These are phyloP conservation scores for Neophaeococcomyces mojaviensis DNA, from an alignment of 2,329 filamentous ascomycete genomes.

Conservation along the genomic window DNA sequence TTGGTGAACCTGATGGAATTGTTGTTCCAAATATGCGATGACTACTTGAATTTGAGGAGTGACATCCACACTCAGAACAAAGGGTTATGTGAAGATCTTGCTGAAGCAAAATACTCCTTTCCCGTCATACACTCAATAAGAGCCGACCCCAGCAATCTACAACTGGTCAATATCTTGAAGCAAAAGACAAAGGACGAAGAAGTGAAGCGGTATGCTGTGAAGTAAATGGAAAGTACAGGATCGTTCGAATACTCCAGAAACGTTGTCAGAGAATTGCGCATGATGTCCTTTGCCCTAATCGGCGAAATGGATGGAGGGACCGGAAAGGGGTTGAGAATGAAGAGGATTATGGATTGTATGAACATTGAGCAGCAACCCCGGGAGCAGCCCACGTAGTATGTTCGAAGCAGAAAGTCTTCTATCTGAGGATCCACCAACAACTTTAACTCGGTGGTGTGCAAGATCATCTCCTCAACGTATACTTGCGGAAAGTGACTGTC, in stretches of 20 bases:
- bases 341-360: slow-evolving; percentile 63
- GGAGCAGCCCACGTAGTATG: not conserved
- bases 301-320: slow-evolving; percentile 53
- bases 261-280: slow-evolving; percentile 57
- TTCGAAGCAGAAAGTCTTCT: no score
- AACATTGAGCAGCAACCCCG: slow-evolving; percentile 1
- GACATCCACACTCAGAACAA: slow-evolving; percentile 79
- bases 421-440: no score
- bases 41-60: slow-evolving; percentile 77
- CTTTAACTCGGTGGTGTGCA: no score
- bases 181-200: slow-evolving; percentile 81
- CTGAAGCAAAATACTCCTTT: slow-evolving; percentile 95
- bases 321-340: slow-evolving; percentile 51
- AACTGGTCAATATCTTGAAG: slow-evolving; percentile 85
- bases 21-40: slow-evolving; percentile 48
- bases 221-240: slow-evolving; percentile 82
- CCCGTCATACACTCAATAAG: slow-evolving; percentile 91
- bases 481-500: no score
- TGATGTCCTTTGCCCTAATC: slow-evolving; percentile 55
- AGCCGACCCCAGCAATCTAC: slow-evolving; percentile 31
- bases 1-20: slow-evolving; percentile 59
- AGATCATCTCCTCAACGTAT: no score
- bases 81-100: slow-evolving; percentile 89
- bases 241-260: slow-evolving; percentile 78
- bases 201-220: slow-evolving; percentile 84